Conservation (phyloP, 148 eudicot species). For the Fagopyrum homotropicum region DNA sequence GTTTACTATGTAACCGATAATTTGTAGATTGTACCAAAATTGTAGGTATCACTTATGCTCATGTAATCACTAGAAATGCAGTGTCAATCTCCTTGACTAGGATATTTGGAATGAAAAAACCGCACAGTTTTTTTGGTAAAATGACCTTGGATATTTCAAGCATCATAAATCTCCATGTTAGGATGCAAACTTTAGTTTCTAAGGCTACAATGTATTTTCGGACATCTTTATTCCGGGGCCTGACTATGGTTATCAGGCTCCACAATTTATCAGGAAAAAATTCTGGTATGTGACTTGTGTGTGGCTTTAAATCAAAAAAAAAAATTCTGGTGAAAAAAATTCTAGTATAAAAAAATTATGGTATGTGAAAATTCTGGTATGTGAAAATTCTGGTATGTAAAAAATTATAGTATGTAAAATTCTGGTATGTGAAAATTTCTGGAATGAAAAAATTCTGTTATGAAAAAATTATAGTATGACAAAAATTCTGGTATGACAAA, state of each 20-base stretch:
- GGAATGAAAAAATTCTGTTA: too few relatives aligned
- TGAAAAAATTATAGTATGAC: too few relatives aligned
- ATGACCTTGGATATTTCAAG: not conserved
- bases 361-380: too few relatives aligned
- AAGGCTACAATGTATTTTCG: not conserved
- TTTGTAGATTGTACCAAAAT: not conserved
- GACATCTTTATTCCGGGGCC: constrained; percentile 30
- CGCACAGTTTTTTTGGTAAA: not conserved
- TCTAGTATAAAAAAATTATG: too few relatives aligned
- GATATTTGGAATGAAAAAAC: not conserved
- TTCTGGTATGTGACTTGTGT: constrained; percentile 18
- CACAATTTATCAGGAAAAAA: constrained; percentile 62
- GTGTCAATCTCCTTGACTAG: not conserved
- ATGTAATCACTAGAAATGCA: not conserved
- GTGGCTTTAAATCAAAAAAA: too few relatives aligned
- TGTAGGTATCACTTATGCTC: not conserved
- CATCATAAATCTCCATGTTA: not conserved
- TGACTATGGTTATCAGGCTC: constrained; percentile 50
- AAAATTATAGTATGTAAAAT: too few relatives aligned
- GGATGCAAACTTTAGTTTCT: not conserved
- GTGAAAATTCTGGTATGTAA: too few relatives aligned
- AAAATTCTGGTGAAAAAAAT: too few relatives aligned
- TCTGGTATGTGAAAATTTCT: too few relatives aligned
- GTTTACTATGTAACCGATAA: not conserved
- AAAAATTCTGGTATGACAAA: too few relatives aligned